Conservation (phyloP, 2,329 filamentous ascomycete species). For the Pseudogymnoascus sp. region DNA sequence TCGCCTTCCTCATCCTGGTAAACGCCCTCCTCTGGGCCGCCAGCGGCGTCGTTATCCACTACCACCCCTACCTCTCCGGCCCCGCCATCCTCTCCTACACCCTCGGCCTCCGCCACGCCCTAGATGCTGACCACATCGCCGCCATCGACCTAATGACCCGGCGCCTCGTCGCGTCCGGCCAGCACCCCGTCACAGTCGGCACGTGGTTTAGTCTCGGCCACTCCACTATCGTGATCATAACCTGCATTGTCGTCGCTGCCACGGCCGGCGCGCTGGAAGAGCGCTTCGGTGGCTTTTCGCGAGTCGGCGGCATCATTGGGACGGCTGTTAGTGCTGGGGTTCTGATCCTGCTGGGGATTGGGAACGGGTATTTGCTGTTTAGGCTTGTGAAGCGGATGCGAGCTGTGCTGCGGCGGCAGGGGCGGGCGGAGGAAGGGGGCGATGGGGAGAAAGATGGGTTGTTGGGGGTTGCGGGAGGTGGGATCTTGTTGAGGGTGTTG, state of each 20-base stretch:
- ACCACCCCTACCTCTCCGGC: conserved; percentile 59
- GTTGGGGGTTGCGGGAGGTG: conserved; percentile 69
- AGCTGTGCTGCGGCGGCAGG: conserved; percentile 46
- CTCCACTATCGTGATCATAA: conserved; percentile 86
- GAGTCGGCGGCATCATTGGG: conserved; percentile 81
- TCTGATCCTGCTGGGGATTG: conserved; percentile 71
- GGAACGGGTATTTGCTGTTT: conserved; percentile 81
- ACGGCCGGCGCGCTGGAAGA: conserved; percentile 77
- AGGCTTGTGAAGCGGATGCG: conserved; percentile 66
- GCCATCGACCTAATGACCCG: conserved; percentile 95
- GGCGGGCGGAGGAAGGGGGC: conserved; percentile 22
- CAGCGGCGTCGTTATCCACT: conserved; percentile 47
- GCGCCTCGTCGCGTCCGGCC: conserved; percentile 76
- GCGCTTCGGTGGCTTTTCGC: conserved; percentile 73
- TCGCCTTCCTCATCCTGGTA: conserved; percentile 42
- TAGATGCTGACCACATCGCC: conserved; percentile 86
- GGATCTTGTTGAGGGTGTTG: conserved; percentile 66
- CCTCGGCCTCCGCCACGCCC: conserved; percentile 84
- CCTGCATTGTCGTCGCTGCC: conserved; percentile 85
- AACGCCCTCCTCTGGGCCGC: conserved; percentile 53
- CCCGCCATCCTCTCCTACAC: conserved; percentile 82
- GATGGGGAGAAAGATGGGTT: conserved; percentile 28
- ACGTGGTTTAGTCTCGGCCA: conserved; percentile 93
- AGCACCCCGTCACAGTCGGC: conserved; percentile 83
- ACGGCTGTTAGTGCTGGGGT: conserved; percentile 81